Evolutionary conservation across 176 grass and related monocot species (phyloP), one percentile per base, ranked within the genome.

Genomic region (Oryza glumipatula): DNA sequence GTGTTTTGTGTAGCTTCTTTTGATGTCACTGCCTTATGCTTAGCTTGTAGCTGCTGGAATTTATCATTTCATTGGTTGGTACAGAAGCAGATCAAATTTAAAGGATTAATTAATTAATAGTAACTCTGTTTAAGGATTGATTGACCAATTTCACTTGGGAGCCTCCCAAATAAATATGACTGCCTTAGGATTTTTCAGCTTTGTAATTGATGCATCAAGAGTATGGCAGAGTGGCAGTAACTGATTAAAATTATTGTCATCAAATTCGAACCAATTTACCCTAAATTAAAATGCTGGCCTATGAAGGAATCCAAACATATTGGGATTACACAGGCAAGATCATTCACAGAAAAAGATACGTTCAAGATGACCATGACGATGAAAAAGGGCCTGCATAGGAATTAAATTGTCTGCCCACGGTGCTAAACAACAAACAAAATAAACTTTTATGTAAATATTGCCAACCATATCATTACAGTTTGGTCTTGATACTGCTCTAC

Each of bases 361-460:
- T 36, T 36, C 4, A 15, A 49, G 46, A 48, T 1, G 46, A 14
- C 9, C 4, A 56, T 19, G 7, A 65, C 1, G 4, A 11, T 22
- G 14, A 65, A 73, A 45, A 72, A 45, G 11, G 11, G 19, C 3
- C 35, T 38, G 36, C 5, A 38, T 38, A 39, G 35, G 35, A 36
- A 36, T 41, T 9, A 22, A 33, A 73, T 73, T 28, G 1, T 15
- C n/a, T 63, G 24, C 51, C 12, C 72, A 67, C 32, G 26, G 44
- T 2, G 35, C 70, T 35, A 39, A 65, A 66, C n/a, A 46, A 48
- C 24, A 11, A 74, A 7, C 66, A 44, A 21, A 10, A 39, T 13
- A 67, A 76, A 22, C 58, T 63, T 63, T 63, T 11, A 63, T 63
- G 58, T 63, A 36, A 36, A 67, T 64, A 75, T 52, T 39, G 19